Conservation (phyloP, 116 monocot genomes). For the Trichopus zeylanicus region DNA sequence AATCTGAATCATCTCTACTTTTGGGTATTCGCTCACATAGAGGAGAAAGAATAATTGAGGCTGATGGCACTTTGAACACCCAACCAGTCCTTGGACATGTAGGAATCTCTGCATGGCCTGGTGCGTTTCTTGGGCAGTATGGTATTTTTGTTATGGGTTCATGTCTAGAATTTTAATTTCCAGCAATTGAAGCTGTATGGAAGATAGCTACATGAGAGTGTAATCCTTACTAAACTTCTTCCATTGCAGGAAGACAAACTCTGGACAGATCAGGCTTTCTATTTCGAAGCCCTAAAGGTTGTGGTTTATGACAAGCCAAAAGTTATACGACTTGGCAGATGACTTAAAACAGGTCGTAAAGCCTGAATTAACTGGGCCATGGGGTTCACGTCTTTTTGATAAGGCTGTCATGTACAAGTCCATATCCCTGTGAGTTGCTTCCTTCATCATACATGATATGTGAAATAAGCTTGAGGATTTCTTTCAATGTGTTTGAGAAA, state of each 20-base stretch:
- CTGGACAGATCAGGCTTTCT: slow-evolving; percentile 90
- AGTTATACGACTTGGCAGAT: slow-evolving; percentile 80
- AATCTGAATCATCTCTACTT: slow-evolving; percentile 87
- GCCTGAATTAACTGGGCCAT: slow-evolving; percentile 93
- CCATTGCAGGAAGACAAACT: slow-evolving; percentile 72
- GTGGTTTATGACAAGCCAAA: slow-evolving; percentile 84
- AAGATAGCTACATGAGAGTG: not conserved
- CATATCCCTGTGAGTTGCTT: slow-evolving; percentile 53
- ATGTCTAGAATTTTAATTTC: too few relatives aligned
- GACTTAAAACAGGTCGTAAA: slow-evolving; percentile 84
- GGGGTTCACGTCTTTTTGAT: slow-evolving; percentile 95
- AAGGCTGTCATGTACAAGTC: slow-evolving; percentile 95
- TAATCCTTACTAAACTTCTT: not conserved
- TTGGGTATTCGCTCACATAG: slow-evolving; percentile 41
- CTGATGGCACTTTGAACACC: slow-evolving; percentile 91
- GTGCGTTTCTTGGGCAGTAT: slow-evolving; percentile 42
- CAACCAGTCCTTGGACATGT: slow-evolving; percentile 97
- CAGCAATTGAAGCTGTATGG: not conserved
- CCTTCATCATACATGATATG: not conserved
- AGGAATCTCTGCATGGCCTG: slow-evolving; percentile 96
- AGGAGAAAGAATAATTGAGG: slow-evolving; percentile 82
- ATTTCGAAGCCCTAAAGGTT: slow-evolving; percentile 91
- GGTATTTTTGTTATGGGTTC: too few relatives aligned
- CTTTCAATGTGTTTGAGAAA: not conserved
- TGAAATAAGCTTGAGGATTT: not conserved